Base-by-base conservation (phyloP, 257 asterid species). In the Jacaranda copaia region DNA sequence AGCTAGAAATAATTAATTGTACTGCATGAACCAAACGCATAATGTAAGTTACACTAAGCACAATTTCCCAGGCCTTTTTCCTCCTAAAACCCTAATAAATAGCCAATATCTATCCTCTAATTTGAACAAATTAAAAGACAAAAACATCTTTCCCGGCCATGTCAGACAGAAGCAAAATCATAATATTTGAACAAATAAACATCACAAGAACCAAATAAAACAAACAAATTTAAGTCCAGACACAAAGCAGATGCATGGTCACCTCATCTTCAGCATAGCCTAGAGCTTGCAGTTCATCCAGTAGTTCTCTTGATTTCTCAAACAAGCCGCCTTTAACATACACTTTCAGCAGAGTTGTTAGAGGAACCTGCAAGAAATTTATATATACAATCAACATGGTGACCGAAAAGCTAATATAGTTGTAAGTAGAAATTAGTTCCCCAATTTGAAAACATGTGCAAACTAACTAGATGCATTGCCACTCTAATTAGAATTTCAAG, bases 211-310 rank as follows among this genome's bases (percentile, higher is more conserved):
- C 19, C 25, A 4, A 62, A 16, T 35, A 72, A 39, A 40, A 39
- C 2, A 51, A 70, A 32, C 38, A 18, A 70, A 58, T 48, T 57
- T 72, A 32, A 71, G 62, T 9, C 32, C 35, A 52, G 49, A 70
- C 53, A 19, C 45, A 64, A n/a, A 59, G 49, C 39, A 72, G 53
- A 78, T 56, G 73, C 16, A 58, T 46, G 73, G 58, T 72, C 84
- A 94, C 98, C 98, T 95, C 99, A 87, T 92, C 93, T 75, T 86
- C 90, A 72, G 96, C 98, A 71, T 89, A 89, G 70, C 98, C 98
- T 80, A 88, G 75, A 80, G 85, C 83, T 77, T 91, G 90, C 86
- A 95, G 82, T 81, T 95, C 96, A 81, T 82, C 81, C 71, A 95
- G 79, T 45, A 95, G 85, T 82, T 85, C 90, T 81, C 97, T 91